Conservation (phyloP, 768 basidiomycete species). For the Collybia nuda region DNA sequence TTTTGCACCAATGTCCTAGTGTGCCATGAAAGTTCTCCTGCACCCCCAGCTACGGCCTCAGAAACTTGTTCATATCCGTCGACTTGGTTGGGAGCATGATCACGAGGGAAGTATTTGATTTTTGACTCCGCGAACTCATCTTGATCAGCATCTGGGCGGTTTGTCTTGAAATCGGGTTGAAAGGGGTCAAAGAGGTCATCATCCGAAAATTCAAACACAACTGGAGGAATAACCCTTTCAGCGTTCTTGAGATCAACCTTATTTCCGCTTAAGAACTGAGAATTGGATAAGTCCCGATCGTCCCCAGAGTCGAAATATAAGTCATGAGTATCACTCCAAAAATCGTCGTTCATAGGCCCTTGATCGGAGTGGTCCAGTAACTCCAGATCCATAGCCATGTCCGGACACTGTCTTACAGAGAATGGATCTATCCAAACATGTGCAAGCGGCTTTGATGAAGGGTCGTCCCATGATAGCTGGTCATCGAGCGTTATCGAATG, state of each 20-base stretch:
- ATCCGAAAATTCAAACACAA: conserved; percentile 12
- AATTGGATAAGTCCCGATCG: not conserved
- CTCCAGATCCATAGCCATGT: conserved; percentile 5
- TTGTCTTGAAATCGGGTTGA: not conserved
- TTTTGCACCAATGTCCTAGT: not conserved
- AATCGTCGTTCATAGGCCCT: conserved; percentile 2
- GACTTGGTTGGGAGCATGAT: conserved; percentile 11
- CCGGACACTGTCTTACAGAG: conserved; percentile 1
- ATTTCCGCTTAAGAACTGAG: not conserved
- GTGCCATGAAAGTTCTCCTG: conserved; percentile 6
- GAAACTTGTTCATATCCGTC: conserved; percentile 5
- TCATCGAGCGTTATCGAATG: conserved; percentile 5
- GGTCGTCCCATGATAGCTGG: conserved; percentile 12
- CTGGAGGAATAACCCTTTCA: conserved; percentile 1
- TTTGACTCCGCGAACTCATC: not conserved
- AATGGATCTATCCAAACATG: not conserved
- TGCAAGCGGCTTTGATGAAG: conserved; percentile 5
- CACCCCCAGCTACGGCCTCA: conserved; percentile 7
- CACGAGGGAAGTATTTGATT: not conserved
- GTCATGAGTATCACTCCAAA: conserved; percentile 9
- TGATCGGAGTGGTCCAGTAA: conserved; percentile 6
- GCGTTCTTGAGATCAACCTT: not conserved
- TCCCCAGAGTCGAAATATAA: conserved; percentile 2
- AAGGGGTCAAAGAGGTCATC: conserved; percentile 3
- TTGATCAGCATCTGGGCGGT: conserved; percentile 1